These are phyloP conservation scores for Lagenidium giganteum DNA, from an alignment of 352 stramenopile genomes.

Conservation along the genomic window DNA sequence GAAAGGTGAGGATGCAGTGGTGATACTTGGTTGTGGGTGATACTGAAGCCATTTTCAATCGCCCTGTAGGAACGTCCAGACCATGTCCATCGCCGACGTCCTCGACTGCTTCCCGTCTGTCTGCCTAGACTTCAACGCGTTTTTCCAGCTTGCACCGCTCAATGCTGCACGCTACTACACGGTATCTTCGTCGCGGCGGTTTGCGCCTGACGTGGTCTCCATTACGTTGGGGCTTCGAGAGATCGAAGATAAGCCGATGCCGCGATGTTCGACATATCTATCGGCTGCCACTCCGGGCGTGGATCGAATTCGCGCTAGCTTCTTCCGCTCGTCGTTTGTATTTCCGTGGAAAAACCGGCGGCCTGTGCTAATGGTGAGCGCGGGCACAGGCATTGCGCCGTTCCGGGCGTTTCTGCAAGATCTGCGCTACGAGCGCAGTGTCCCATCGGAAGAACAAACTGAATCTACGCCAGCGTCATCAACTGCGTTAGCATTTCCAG, in stretches of 20 bases:
- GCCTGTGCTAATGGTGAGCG: constrained; percentile 72
- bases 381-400: constrained; percentile 75
- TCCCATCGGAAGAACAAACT: constrained; percentile 7
- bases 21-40: too few species aligned
- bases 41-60: neutral
- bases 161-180: constrained; percentile 80
- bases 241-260: constrained; percentile 39
- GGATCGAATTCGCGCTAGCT: constrained; percentile 50
- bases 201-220: constrained; percentile 45
- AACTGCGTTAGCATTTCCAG: constrained; percentile 6
- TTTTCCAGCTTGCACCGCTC: constrained; percentile 60
- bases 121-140: constrained; percentile 48
- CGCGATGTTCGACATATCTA: constrained; percentile 75
- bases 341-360: constrained; percentile 54
- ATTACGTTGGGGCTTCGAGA: constrained; percentile 71
- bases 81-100: constrained; percentile 55
- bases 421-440: constrained; percentile 47
- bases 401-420: constrained; percentile 81
- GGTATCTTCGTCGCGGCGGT: constrained; percentile 70
- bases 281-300: constrained; percentile 30
- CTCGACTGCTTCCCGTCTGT: constrained; percentile 67
- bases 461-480: too few species aligned
- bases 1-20: constrained; percentile 42
- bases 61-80: constrained; percentile 11
- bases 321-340: constrained; percentile 73